These are phyloP conservation scores for Jacaranda copaia DNA, from an alignment of 257 asterid genomes.

Conservation along the genomic window DNA sequence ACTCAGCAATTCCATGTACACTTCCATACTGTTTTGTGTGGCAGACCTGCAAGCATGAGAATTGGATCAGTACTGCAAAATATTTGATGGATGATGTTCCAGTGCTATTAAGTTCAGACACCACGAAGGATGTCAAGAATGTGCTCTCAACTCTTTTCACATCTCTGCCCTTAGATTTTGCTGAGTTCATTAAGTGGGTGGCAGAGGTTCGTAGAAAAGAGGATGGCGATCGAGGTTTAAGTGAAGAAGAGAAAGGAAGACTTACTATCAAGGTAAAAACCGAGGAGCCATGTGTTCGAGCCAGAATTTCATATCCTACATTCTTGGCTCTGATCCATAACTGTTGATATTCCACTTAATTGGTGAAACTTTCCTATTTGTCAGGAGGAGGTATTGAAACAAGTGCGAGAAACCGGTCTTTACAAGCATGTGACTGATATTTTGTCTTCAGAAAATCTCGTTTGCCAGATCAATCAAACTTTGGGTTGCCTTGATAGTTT, in stretches of 20 bases:
- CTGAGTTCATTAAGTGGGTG: constrained; percentile 89
- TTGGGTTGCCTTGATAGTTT: constrained; percentile 49
- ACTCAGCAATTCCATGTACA: constrained; percentile 25
- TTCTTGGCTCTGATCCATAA: constrained; percentile 23
- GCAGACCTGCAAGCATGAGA: constrained; percentile 97
- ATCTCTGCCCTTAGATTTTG: constrained; percentile 80
- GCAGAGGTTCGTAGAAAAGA: constrained; percentile 89
- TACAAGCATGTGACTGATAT: constrained; percentile 70
- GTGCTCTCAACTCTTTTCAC: constrained; percentile 66
- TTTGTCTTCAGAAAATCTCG: constrained; percentile 55
- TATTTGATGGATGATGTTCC: constrained; percentile 91
- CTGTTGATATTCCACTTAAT: constrained; percentile 28
- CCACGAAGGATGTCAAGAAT: constrained; percentile 60
- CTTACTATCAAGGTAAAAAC: constrained; percentile 75
- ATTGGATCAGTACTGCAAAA: constrained; percentile 82
- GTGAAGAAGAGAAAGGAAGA: constrained; percentile 91
- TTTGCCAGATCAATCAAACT: constrained; percentile 45
- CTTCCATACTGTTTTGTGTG: constrained; percentile 34
- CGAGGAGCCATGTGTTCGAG: neutral
- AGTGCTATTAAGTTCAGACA: constrained; percentile 59
- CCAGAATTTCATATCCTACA: constrained; percentile 26
- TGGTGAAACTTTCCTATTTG: constrained; percentile 30
- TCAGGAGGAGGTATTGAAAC: constrained; percentile 90
- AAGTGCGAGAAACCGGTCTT: constrained; percentile 82
- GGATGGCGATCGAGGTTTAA: constrained; percentile 66